These are phyloP conservation scores for Metschnikowia cubensis DNA, from an alignment of 805 yeast species.

Conservation along the genomic window DNA sequence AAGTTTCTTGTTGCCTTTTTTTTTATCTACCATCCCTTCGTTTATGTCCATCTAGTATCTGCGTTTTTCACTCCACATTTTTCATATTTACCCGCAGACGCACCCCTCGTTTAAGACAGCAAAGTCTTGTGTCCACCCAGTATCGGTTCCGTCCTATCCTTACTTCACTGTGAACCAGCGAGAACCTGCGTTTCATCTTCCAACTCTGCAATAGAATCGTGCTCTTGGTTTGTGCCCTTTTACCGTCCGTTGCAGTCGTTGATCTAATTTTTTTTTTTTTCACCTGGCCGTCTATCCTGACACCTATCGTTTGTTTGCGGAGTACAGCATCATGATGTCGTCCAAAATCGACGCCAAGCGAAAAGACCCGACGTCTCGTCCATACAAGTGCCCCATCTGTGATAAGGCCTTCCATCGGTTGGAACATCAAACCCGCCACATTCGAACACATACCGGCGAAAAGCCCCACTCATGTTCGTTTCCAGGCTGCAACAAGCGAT, in stretches of 20 bases:
- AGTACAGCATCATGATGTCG: conserved; percentile 10
- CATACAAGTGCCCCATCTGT: conserved; percentile 72
- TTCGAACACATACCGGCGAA: conserved; percentile 78
- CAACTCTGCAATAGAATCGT: not conserved
- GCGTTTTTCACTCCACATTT: not conserved
- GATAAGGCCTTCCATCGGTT: conserved; percentile 70
- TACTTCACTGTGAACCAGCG: not conserved
- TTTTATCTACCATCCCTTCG: not conserved
- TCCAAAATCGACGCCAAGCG: conserved; percentile 16
- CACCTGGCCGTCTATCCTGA: too few relatives aligned
- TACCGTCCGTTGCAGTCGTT: too few relatives aligned
- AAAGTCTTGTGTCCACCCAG: not conserved
- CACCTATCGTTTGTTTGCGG: not conserved
- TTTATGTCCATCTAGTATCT: not conserved
- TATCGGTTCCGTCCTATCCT: not conserved
- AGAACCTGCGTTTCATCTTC: not conserved
- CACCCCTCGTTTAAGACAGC: conserved; percentile 4
- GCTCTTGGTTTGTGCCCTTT: too few relatives aligned
- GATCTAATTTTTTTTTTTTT: too few relatives aligned
- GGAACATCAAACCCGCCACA: conserved; percentile 77
- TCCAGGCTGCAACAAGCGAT: conserved; percentile 65
- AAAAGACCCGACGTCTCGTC: conserved; percentile 33
- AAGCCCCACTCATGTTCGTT: conserved; percentile 74
- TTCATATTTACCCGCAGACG: not conserved
- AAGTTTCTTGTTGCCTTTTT: not conserved